Base-by-base conservation (phyloP, 345 rosid species). In the Brassica incana region DNA sequence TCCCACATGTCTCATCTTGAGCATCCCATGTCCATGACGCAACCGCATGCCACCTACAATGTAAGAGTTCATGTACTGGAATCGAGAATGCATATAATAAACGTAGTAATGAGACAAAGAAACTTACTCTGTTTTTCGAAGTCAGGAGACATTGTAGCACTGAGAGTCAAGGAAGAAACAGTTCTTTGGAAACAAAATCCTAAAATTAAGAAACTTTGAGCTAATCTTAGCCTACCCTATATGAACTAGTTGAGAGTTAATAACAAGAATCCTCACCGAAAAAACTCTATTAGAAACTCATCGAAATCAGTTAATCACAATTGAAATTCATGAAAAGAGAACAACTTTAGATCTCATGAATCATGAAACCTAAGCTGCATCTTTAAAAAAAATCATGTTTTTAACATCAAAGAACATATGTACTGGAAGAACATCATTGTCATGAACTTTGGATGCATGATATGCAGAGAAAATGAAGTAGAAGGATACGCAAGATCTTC, bases 21-120 rank as follows among this genome's bases (percentile, higher is more conserved):
- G 99, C 97, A 88, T 91, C 99, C 99, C 97, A 95, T 9, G 97
- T 93, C 98, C 99, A 93, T 68, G 97, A 90, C 71, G 90, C 98
- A 73, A 95, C 96, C 70, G 93, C 99, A 81, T 95, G 99, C 96
- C 98, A 95, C 84, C 99, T 95, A 18, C 54, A 45, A 0, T n/a
- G 29, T 14, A 67, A 29, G 45, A 45, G 65, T 32, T 80, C 66
- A 68, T 65, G 60, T 40, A 62, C 6, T 69, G 38, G 25, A 43
- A 69, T 14, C 70, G 33, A 25, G 40, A 52, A 1, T 76, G 65
- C 67, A 60, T 45, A 35, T 38, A 20, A 40, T 10, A 38, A 56
- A 38, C 23, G 56, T 40, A 23, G 2, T 23, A 40, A 1, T 43
- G 71, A 1, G 29, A 10, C 56, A 40, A 20, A 10, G 71, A 12